phyloP scores from a whole-genome alignment of 768 basidiomycete species.

The Leccinum rimulosum region DNA sequence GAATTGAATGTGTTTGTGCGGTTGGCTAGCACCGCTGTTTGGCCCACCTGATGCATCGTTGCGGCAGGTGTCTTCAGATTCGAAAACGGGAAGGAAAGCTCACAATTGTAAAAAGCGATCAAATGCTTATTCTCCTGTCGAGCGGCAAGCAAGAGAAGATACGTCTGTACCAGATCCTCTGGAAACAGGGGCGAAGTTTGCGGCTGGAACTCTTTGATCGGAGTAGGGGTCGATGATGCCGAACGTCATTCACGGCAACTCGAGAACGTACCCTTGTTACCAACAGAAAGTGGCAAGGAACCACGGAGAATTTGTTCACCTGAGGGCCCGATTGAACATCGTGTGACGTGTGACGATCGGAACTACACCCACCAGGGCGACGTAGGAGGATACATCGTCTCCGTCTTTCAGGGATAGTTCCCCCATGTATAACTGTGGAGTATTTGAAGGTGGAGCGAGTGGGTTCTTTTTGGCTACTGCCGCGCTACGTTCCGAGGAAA shows the following conservation, averaged over 20 bases:
- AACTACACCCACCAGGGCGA: conserved; percentile 57
- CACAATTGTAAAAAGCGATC: conserved; percentile 92
- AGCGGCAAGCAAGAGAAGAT: conserved; percentile 68
- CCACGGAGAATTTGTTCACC: conserved; percentile 86
- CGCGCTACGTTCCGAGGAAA: conserved; percentile 20
- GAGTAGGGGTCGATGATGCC: not conserved
- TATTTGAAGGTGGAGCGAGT: conserved; percentile 80
- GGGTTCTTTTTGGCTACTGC: conserved; percentile 49
- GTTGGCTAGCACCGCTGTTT: conserved; percentile 83
- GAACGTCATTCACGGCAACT: not conserved
- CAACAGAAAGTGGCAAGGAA: conserved; percentile 84
- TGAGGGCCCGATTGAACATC: conserved; percentile 27
- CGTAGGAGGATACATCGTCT: conserved; percentile 55
- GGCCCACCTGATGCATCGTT: conserved; percentile 53
- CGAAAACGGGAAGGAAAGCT: conserved; percentile 15
- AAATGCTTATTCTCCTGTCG: conserved; percentile 54
- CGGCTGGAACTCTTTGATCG: conserved; percentile 58
- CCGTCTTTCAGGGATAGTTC: conserved; percentile 55
- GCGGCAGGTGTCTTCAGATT: not conserved
- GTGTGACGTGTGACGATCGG: not conserved
- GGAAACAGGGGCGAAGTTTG: conserved; percentile 83
- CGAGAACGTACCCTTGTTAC: conserved; percentile 65
- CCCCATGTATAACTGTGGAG: conserved; percentile 69
- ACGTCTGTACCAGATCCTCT: conserved; percentile 72
- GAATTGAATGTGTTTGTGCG: conserved; percentile 90